Percentiles rank a stretch among this genome's conserved stretches.
These are phyloP conservation scores for Obba rivulosa DNA, from an alignment of 768 basidiomycete species.

Conservation along the genomic window DNA sequence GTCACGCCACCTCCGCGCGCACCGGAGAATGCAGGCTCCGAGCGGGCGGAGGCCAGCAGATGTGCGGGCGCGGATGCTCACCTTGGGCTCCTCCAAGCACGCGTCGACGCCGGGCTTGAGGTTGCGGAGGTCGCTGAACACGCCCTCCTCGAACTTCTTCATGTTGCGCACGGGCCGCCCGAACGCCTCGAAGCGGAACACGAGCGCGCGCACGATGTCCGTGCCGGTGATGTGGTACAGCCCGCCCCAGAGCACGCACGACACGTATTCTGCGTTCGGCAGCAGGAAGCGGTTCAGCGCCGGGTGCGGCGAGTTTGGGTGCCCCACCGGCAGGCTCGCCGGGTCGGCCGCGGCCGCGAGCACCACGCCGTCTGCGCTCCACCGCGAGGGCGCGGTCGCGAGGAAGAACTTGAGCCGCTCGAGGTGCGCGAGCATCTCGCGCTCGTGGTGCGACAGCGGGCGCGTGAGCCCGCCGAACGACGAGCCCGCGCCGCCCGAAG, in stretches of 20 bases:
- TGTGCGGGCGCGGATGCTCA: conserved; percentile 19
- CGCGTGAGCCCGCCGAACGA: conserved; percentile 36
- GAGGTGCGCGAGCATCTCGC: conserved; percentile 66
- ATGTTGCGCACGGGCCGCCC: conserved; percentile 86
- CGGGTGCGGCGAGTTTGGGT: conserved; percentile 58
- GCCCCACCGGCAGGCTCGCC: conserved; percentile 24
- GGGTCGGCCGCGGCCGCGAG: conserved; percentile 13
- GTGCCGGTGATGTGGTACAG: conserved; percentile 94
- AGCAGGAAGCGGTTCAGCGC: conserved; percentile 83
- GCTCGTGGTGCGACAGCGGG: conserved; percentile 59
- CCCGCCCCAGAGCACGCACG: conserved; percentile 89
- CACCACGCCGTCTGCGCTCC: conserved; percentile 28
- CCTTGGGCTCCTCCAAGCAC: conserved; percentile 94
- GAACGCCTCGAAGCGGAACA: conserved; percentile 93
- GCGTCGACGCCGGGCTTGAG: conserved; percentile 92
- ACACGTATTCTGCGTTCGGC: conserved; percentile 82
- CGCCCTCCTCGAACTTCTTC: conserved; percentile 98
- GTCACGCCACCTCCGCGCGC: neutral
- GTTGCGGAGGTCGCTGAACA: conserved; percentile 90
- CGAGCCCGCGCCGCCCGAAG: conserved; percentile 7
- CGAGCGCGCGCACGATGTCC: conserved; percentile 90
- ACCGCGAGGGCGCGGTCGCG: conserved; percentile 75
- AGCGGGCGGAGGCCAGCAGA: neutral
- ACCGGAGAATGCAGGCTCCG: neutral
- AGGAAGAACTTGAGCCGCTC: conserved; percentile 87